Evolutionary conservation across 768 basidiomycete species (phyloP), one percentile per base, ranked within the genome.

Genomic region (Candolleomyces eurysporus): DNA sequence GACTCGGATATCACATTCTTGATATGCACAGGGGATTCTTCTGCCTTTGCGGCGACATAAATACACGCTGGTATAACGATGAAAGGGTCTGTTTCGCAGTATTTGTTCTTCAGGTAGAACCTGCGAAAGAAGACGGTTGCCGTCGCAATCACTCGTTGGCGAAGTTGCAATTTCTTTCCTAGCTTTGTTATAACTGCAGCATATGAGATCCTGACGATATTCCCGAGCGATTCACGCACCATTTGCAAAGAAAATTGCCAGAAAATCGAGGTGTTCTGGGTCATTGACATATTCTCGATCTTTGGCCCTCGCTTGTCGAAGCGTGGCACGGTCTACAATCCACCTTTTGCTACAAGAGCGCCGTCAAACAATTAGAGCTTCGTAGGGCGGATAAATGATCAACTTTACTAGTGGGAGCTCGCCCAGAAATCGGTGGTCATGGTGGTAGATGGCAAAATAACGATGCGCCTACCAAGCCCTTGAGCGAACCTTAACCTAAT

Each of bases 11-110:
- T 88, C 31, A 98, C 88, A 64, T 84, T 90, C 78, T 98, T 98
- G 76, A 98, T 94, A 69, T 96, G 94, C 0, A 94, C 84, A 0
- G 97, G 96, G 0, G 89, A 92, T 72, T 99, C 97, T 70, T 99
- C 97, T 1, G 95, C 94, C 73, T 99, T 99, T 0, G 96, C 93
- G 9, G 96, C 96, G 39, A 98, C 90, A 73, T 98, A 98, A 65
- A 89, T 89, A 75, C 96, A 99, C 0, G 95, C 93, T 0, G 94
- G 87, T 48, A 95, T 87, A 54, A 98, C 95, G 60, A 96, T 80
- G 67, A 92, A 95, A 0, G 94, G 94, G 65, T 98, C 97, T 0
- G 96, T 98, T 71, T 97, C 95, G 77, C 92, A 94, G 70, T 95
- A 96, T 8, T 87, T 82, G 71, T 96, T 98, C 78, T 96, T 96